Conservation (phyloP, 345 rosid species). For the Eucalyptus curtisii region DNA sequence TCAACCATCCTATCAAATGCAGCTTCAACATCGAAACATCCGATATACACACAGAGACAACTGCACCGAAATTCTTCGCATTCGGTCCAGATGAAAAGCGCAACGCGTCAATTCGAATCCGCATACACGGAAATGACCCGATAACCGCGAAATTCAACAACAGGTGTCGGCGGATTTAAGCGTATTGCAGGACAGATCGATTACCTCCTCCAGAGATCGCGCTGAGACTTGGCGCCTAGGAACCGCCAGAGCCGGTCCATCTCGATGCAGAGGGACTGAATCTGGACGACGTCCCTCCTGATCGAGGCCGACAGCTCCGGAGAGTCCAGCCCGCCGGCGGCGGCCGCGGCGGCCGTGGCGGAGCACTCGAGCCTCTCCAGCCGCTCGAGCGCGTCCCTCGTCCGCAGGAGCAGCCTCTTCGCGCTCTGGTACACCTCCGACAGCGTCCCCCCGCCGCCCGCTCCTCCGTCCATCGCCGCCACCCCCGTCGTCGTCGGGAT, state of each 20-base stretch:
- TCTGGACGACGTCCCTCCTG: constrained; percentile 62
- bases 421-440: constrained; percentile 59
- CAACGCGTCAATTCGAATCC: neutral
- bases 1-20: neutral
- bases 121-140: neutral
- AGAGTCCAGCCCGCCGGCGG: constrained; percentile 47
- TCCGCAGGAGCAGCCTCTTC: constrained; percentile 42
- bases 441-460: constrained; percentile 55
- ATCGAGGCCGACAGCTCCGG: constrained; percentile 65
- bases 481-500: neutral
- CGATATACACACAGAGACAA: neutral
- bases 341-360: neutral
- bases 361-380: constrained; percentile 69
- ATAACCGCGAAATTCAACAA: neutral
- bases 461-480: constrained; percentile 3
- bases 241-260: constrained; percentile 91
- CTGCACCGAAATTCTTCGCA: neutral
- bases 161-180: neutral
- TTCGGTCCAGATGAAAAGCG: neutral
- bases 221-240: constrained; percentile 60
- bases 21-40: neutral
- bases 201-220: constrained; percentile 94
- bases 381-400: constrained; percentile 79
- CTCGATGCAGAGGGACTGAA: constrained; percentile 61
- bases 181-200: neutral